Conservation (phyloP, 345 rosid genomes). For the Rhodomyrtus tomentosa region DNA sequence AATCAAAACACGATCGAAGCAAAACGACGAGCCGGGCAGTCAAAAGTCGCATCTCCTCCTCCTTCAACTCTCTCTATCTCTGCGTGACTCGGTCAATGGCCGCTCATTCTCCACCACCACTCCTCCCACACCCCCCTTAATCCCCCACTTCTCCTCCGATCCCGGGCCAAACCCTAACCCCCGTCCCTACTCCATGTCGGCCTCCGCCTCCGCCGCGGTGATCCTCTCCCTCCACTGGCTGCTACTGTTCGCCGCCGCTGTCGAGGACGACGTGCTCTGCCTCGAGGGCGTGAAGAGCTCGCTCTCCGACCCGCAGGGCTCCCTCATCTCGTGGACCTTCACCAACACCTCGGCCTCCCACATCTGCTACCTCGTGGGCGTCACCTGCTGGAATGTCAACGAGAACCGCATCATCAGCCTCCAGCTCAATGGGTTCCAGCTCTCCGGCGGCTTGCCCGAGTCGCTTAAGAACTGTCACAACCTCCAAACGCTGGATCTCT, state of each 20-base stretch:
- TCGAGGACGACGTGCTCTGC: constrained; percentile 42
- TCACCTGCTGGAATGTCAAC: constrained; percentile 45
- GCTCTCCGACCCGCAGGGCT: constrained; percentile 20
- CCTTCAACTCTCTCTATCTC: not conserved
- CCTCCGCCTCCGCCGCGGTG: not conserved
- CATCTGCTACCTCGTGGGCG: constrained; percentile 46
- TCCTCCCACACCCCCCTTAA: not conserved
- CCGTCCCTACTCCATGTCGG: not conserved
- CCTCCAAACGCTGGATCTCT: constrained; percentile 38
- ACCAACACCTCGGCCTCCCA: constrained; percentile 27
- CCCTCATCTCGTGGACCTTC: constrained; percentile 30
- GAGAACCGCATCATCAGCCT: constrained; percentile 41
- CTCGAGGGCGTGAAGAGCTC: constrained; percentile 35
- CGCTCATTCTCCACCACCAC: not conserved
- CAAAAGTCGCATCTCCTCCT: not conserved
- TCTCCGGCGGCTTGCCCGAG: constrained; percentile 38
- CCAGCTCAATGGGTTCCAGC: constrained; percentile 19
- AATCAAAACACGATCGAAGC: not conserved
- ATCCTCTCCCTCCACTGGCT: not conserved
- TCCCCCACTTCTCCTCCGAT: not conserved
- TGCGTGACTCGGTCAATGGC: not conserved
- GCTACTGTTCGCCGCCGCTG: not conserved
- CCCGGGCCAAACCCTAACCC: not conserved
- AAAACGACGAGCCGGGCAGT: not conserved
- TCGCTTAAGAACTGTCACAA: constrained; percentile 40